These are phyloP conservation scores for Pisolithus orientalis DNA, from an alignment of 768 basidiomycete genomes.

Conservation along the genomic window DNA sequence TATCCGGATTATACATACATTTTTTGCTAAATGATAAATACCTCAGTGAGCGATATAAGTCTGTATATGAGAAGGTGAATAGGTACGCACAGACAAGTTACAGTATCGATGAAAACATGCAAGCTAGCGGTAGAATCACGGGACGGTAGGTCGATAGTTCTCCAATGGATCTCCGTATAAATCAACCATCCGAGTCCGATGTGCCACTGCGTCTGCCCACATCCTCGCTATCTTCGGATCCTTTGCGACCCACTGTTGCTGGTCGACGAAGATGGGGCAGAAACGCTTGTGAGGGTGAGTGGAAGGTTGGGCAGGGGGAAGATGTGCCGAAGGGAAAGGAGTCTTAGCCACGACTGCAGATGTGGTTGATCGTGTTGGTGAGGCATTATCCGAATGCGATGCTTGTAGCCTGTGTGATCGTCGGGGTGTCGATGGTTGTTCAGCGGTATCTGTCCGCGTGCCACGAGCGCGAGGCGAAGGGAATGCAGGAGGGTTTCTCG, in stretches of 20 bases:
- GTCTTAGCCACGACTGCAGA: neutral
- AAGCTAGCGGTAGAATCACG: no score
- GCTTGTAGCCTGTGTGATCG: slow-evolving; percentile 12
- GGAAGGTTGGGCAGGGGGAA: neutral
- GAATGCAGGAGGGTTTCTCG: neutral
- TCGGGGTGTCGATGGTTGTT: slow-evolving; percentile 19
- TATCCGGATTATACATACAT: no score
- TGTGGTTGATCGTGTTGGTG: neutral
- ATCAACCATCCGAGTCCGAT: slow-evolving; percentile 10
- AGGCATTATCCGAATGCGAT: neutral
- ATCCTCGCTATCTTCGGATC: slow-evolving; percentile 32
- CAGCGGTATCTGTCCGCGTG: neutral
- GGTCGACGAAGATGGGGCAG: slow-evolving; percentile 43
- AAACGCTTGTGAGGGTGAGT: slow-evolving; percentile 32
- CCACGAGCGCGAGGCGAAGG: neutral
- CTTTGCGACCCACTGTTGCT: slow-evolving; percentile 39
- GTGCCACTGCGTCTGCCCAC: slow-evolving; percentile 16
- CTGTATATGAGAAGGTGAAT: no score
- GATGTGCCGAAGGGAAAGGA: neutral
- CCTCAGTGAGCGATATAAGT: no score
- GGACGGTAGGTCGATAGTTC: neutral
- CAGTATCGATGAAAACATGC: no score
- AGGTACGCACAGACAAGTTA: slow-evolving; percentile 7
- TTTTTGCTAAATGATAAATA: no score
- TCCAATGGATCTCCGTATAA: slow-evolving; percentile 13